Percentiles rank a stretch among this genome's conserved stretches.
These are phyloP conservation scores for Solanum aculeatissimum DNA, from an alignment of 305 asterid species.

Conservation along the genomic window DNA sequence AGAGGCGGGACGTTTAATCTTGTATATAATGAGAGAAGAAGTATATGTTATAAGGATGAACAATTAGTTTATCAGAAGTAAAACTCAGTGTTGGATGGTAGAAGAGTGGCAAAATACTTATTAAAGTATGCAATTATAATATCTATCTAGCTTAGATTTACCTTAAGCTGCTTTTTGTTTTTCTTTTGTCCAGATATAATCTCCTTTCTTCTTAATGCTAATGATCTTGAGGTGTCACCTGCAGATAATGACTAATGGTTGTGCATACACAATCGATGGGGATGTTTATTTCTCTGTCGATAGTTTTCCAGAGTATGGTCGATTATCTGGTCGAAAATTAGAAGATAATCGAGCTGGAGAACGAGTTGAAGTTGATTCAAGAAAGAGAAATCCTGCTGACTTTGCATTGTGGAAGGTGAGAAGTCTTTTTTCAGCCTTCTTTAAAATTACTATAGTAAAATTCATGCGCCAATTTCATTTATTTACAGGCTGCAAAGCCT, in stretches of 20 bases:
- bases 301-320: constrained; percentile 59
- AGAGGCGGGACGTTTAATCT: not conserved
- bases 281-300: constrained; percentile 89
- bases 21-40: not conserved
- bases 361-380: constrained; percentile 66
- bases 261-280: constrained; percentile 78
- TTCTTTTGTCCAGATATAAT: not conserved
- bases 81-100: not conserved
- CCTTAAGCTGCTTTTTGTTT: not conserved
- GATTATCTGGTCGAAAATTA: constrained; percentile 61
- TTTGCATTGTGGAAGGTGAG: constrained; percentile 91
- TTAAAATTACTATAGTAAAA: not conserved
- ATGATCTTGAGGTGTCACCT: not conserved
- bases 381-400: constrained; percentile 74
- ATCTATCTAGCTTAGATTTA: not conserved
- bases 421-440: not conserved
- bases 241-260: constrained; percentile 63
- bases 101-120: not conserved
- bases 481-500: constrained; percentile 65
- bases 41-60: not conserved
- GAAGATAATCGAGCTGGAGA: constrained; percentile 86
- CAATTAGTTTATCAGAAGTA: not conserved
- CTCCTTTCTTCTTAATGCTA: not conserved
- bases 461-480: not conserved
- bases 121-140: not conserved